Percentiles rank a stretch among this genome's conserved stretches.
Evolutionary conservation across 139 green algal genomes (phyloP).

Genomic region (Haematococcus lacustris): DNA sequence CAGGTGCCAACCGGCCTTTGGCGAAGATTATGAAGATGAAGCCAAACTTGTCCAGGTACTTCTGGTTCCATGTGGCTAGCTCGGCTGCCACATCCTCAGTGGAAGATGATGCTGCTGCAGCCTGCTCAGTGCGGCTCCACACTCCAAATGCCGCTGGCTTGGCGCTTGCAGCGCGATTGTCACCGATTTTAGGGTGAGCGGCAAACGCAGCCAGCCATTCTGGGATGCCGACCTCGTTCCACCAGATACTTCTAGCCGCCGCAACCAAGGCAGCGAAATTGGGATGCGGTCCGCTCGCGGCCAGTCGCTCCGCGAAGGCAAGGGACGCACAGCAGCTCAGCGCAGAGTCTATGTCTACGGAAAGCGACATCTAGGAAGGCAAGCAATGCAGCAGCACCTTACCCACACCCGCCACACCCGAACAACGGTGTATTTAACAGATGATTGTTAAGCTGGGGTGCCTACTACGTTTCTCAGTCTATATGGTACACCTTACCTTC

Average conservation of each 20-base stretch:
- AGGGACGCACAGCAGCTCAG: slow-evolving; percentile 34
- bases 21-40: slow-evolving; percentile 94
- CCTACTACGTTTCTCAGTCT: too few relatives aligned
- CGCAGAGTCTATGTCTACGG: too few relatives aligned
- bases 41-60: slow-evolving; percentile 81
- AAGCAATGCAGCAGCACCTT: too few relatives aligned
- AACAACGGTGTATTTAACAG: too few relatives aligned
- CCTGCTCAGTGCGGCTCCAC: slow-evolving; percentile 21
- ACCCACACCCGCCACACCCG: too few relatives aligned
- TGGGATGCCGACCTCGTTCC: slow-evolving; percentile 43
- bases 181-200: slow-evolving; percentile 83
- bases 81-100: slow-evolving; percentile 20
- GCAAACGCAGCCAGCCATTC: slow-evolving; percentile 85
- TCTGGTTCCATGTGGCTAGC: slow-evolving; percentile 48
- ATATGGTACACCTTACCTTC: too few relatives aligned
- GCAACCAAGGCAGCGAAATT: slow-evolving; percentile 28
- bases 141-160: slow-evolving; percentile 24
- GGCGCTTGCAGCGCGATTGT: slow-evolving; percentile 29
- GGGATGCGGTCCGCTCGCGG: slow-evolving; percentile 21
- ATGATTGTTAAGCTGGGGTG: too few relatives aligned
- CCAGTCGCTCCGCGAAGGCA: slow-evolving; percentile 42
- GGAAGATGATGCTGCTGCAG: slow-evolving; percentile 9
- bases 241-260: slow-evolving; percentile 54
- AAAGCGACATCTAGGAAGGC: too few relatives aligned
- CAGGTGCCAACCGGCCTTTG: slow-evolving; percentile 45